Base-by-base conservation (phyloP, 208 protist genomes). In the Porcisia hertigi region DNA sequence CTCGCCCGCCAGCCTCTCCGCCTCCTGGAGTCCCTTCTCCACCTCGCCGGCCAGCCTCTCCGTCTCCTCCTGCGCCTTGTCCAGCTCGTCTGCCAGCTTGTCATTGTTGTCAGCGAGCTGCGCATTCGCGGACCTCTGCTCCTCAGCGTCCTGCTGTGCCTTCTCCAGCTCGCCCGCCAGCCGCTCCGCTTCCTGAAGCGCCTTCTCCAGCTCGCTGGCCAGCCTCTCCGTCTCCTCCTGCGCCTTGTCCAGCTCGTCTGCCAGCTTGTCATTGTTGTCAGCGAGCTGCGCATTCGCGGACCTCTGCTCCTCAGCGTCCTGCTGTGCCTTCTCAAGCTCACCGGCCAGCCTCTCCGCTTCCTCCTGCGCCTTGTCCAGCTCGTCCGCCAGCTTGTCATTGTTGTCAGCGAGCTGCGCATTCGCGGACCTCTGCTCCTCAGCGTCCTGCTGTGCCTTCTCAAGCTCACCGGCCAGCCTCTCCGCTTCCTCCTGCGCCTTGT, bases 341-440 rank as follows among this genome's bases (percentile, higher is more conserved):
- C 16, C 16, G 16, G 54, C 54, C 54, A 58, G 54, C 54, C n/a
- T 58, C 54, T 58, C 54, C 3, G 11, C 54, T 3, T 58, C 54
- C 54, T 58, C 54, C 54, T 58, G 54, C 54, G 54, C 54, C 54
- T 23, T 58, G 16, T 58, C 54, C 3, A 58, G 54, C 12, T 58
- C 54, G n/a, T 8, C 73, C 18, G 79, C 73, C 5, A 81, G 72
- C 36, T 76, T 79, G 39, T 80, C 72, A 72, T 83, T 83, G 36
- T 58, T 4, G 12, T 58, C 54, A 25, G 5, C 12, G 3, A 23
- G 12, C 16, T 58, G 12, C 54, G 5, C 54, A 4, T 25, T 7
- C 3, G 81, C 80, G 14, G 67, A 76, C 30, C 54, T 67, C 11
- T 74, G 77, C 74, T 77, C 79, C 77, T 82, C 54, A 7, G 54